A percentile compares a stretch with the other conserved stretches of the same genome.
Evolutionary conservation across 2,329 filamentous ascomycete genomes (phyloP).

Genomic region (Parastagonospora avenae): DNA sequence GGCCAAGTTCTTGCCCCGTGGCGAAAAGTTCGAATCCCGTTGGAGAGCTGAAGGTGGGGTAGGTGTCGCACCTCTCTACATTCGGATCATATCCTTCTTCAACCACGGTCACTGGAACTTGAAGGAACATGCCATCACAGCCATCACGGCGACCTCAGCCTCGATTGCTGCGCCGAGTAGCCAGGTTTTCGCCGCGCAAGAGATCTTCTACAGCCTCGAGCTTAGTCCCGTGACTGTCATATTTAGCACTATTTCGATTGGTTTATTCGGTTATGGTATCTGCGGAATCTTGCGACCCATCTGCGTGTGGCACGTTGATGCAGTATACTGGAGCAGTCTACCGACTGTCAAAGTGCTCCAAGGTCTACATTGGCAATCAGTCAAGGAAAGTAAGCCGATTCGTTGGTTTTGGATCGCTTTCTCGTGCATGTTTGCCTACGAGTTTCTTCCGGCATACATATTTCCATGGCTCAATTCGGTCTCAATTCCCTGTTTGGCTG

Average conservation of each 20-base stretch:
- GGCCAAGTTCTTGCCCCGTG: constrained; percentile 15
- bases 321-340: constrained; percentile 22
- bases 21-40: constrained; percentile 18
- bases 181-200: constrained; percentile 18
- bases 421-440: constrained; percentile 19
- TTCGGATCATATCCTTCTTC: constrained; percentile 18
- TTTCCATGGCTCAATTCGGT: constrained; percentile 22
- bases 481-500: constrained; percentile 19
- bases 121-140: constrained; percentile 18
- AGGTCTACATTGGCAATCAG: constrained; percentile 20
- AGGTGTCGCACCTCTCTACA: constrained; percentile 11
- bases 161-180: constrained; percentile 18
- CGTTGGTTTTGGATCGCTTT: constrained; percentile 24
- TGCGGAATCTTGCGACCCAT: constrained; percentile 20
- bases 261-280: constrained; percentile 18
- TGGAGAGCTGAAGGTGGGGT: constrained; percentile 17
- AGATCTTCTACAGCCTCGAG: constrained; percentile 15
- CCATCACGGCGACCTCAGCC: constrained; percentile 20
- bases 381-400: constrained; percentile 18
- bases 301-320: constrained; percentile 20
- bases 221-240: constrained; percentile 18
- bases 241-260: constrained; percentile 20
- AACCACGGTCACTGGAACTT: constrained; percentile 17
- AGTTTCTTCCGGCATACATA: constrained; percentile 23
- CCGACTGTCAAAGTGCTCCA: constrained; percentile 21